phyloP scores from a whole-genome alignment of 371 early-diverging fungal species.

The Nematocida sp. region DNA sequence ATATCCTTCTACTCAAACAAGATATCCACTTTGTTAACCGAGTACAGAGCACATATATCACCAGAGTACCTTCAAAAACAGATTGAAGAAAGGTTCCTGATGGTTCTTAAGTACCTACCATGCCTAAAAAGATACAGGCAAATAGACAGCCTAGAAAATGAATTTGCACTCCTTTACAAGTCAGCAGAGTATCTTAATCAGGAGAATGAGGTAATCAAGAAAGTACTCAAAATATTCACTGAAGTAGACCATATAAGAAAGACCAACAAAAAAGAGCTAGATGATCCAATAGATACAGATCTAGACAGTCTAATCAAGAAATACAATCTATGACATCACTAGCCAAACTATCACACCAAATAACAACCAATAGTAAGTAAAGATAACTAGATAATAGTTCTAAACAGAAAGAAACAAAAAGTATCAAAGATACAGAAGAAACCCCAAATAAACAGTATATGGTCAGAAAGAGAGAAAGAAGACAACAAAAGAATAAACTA shows the following conservation, averaged over 20 bases:
- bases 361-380: too few species aligned
- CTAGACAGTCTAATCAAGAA: neutral
- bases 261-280: slow-evolving; percentile 2
- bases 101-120: neutral
- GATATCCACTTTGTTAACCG: neutral
- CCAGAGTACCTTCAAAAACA: neutral
- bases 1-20: slow-evolving; percentile 5
- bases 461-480: too few species aligned
- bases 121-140: slow-evolving; percentile 23
- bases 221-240: slow-evolving; percentile 25
- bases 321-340: neutral
- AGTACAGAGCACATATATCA: slow-evolving; percentile 6
- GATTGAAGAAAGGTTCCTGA: neutral
- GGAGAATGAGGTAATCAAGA: neutral
- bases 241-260: slow-evolving; percentile 35
- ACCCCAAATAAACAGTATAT: too few species aligned
- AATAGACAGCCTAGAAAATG: slow-evolving; percentile 30
- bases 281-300: slow-evolving; percentile 15
- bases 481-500: too few species aligned
- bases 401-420: too few species aligned
- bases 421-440: too few species aligned
- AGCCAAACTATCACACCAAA: too few species aligned
- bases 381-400: too few species aligned
- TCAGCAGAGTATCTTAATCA: slow-evolving; percentile 17
- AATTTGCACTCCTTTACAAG: slow-evolving; percentile 43